Evolutionary conservation across 495 filamentous ascomycete species (phyloP).

Genomic region (Rhizodiscina lignyota): DNA sequence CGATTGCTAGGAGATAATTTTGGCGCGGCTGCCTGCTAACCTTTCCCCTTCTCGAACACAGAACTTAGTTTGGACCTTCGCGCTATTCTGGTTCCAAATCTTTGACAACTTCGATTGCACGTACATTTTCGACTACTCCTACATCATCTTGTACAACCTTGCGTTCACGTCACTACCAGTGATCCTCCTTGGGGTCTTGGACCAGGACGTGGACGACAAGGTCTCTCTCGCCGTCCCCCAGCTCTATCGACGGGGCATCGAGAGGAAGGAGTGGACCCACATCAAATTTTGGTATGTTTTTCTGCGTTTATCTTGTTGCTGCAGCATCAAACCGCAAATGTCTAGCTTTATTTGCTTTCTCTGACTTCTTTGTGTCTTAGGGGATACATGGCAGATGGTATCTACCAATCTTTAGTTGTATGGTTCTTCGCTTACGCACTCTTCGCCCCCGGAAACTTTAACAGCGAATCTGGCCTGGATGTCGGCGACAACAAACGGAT

Average conservation of each 20-base stretch:
- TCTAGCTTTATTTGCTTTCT: conserved; percentile 45
- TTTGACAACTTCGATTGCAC: conserved; percentile 91
- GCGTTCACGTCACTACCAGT: conserved; percentile 94
- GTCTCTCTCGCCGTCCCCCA: conserved; percentile 91
- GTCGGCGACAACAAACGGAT: conserved; percentile 64
- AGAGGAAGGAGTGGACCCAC: conserved; percentile 94
- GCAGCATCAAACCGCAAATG: conserved; percentile 16
- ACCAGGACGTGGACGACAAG: conserved; percentile 90
- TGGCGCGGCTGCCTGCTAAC: too few species aligned
- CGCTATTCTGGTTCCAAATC: conserved; percentile 95
- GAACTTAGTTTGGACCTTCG: conserved; percentile 97
- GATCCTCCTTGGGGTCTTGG: conserved; percentile 90
- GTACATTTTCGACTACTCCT: conserved; percentile 95
- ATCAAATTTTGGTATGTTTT: conserved; percentile 77
- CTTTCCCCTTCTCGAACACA: conserved; percentile 18
- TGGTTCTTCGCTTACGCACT: conserved; percentile 86
- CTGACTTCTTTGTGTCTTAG: too few species aligned
- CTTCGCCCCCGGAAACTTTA: conserved; percentile 49
- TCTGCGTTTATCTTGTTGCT: background rate
- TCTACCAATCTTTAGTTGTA: conserved; percentile 83
- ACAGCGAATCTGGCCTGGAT: conserved; percentile 48
- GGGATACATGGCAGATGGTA: conserved; percentile 77
- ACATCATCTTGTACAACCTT: conserved; percentile 90
- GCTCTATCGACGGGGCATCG: conserved; percentile 88
- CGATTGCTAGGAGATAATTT: too few species aligned